Conservation (phyloP, 1,284 basidiomycete genomes). For the Puccinia novopanici region DNA sequence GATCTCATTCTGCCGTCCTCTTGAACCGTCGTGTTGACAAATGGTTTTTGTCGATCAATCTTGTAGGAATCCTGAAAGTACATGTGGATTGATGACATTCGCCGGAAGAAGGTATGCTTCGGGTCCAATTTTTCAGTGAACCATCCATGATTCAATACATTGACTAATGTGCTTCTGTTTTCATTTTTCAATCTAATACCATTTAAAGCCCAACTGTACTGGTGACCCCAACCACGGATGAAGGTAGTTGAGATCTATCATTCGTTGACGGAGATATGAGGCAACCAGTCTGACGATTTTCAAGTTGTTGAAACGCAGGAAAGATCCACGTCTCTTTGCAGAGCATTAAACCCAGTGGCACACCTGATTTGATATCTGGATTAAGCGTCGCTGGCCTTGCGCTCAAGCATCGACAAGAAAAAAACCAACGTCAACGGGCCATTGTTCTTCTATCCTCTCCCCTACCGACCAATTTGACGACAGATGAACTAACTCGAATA, state of each 20-base stretch:
- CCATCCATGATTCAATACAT: not conserved
- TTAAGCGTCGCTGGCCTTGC: slow-evolving; percentile 66
- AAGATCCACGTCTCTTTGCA: slow-evolving; percentile 48
- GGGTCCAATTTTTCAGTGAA: slow-evolving; percentile 21
- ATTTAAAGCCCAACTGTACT: slow-evolving; percentile 40
- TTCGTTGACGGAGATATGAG: not conserved
- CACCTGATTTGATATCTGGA: slow-evolving; percentile 16
- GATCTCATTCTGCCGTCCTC: not conserved
- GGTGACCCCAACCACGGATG: slow-evolving; percentile 64
- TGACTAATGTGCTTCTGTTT: not conserved
- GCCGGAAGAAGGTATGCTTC: slow-evolving; percentile 73
- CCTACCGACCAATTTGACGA: slow-evolving; percentile 60
- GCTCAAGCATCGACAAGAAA: slow-evolving; percentile 96
- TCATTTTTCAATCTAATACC: not conserved
- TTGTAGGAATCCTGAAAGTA: slow-evolving; percentile 87
- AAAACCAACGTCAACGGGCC: slow-evolving; percentile 92
- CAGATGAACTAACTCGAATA: slow-evolving; percentile 74
- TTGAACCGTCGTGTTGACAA: too few relatives aligned
- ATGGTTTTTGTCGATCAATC: not conserved
- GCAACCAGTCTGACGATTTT: not conserved
- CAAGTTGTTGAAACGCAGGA: slow-evolving; percentile 1
- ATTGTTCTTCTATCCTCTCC: slow-evolving; percentile 92
- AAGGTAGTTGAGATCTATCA: slow-evolving; percentile 65
- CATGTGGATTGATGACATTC: slow-evolving; percentile 97
- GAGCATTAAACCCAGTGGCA: slow-evolving; percentile 26